These are phyloP conservation scores for Fusarium sp. DNA, from an alignment of 2,329 filamentous ascomycete genomes.

Conservation along the genomic window DNA sequence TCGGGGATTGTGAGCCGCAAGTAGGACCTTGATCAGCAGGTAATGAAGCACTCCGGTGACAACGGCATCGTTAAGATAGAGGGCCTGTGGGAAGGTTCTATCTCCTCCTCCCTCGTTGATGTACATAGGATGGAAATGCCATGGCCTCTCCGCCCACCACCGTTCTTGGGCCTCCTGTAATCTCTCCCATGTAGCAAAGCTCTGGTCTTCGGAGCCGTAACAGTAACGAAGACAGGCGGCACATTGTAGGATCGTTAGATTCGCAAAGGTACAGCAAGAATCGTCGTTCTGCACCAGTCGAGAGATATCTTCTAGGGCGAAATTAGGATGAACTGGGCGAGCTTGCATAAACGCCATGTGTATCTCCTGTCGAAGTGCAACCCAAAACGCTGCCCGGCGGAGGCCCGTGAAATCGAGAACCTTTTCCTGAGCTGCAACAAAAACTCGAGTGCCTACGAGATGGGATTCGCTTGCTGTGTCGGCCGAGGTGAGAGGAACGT, in stretches of 20 bases:
- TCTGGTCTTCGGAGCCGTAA: slow-evolving; percentile 45
- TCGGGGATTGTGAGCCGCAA: slow-evolving; percentile 46
- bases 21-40: slow-evolving; percentile 43
- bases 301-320: slow-evolving; percentile 39
- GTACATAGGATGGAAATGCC: slow-evolving; percentile 46
- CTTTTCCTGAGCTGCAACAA: slow-evolving; percentile 46
- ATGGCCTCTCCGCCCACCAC: slow-evolving; percentile 47
- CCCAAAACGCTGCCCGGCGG: slow-evolving; percentile 46
- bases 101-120: slow-evolving; percentile 18
- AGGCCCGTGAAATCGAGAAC: slow-evolving; percentile 45
- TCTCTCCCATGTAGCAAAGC: slow-evolving; percentile 36
- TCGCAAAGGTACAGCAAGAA: slow-evolving; percentile 43
- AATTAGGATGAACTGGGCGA: slow-evolving; percentile 45
- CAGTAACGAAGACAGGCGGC: slow-evolving; percentile 46
- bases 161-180: slow-evolving; percentile 41
- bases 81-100: slow-evolving; percentile 37
- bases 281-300: slow-evolving; percentile 40
- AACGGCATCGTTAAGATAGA: slow-evolving; percentile 46
- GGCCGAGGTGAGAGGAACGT: slow-evolving; percentile 35
- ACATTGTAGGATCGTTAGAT: slow-evolving; percentile 45
- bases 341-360: slow-evolving; percentile 48
- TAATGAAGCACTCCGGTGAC: slow-evolving; percentile 47
- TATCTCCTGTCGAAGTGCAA: slow-evolving; percentile 46
- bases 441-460: slow-evolving; percentile 46
- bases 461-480: slow-evolving; percentile 40